Evolutionary conservation across 2,329 filamentous ascomycete species (phyloP).

Genomic region (Nemania abortiva): DNA sequence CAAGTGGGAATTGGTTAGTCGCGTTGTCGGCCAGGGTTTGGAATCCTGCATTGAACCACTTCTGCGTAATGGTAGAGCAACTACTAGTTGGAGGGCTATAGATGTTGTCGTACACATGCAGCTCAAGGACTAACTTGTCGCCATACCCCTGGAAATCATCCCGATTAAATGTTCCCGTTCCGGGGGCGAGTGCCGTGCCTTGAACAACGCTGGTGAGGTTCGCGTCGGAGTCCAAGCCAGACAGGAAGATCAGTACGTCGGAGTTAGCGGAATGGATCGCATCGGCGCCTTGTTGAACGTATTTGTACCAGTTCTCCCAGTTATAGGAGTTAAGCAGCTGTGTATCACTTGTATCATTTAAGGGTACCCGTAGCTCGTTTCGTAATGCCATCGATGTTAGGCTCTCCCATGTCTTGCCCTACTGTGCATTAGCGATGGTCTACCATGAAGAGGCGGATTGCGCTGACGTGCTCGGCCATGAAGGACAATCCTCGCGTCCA

Average conservation of each 20-base stretch:
- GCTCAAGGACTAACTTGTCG: conserved; percentile 69
- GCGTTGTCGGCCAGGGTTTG: conserved; percentile 58
- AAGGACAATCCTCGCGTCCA: conserved; percentile 71
- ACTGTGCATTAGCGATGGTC: conserved; percentile 21
- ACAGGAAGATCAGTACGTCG: conserved; percentile 67
- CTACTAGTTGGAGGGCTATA: conserved; percentile 52
- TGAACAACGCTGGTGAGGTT: conserved; percentile 64
- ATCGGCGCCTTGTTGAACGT: conserved; percentile 62
- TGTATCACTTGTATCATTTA: conserved; percentile 50
- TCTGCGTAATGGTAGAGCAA: conserved; percentile 59
- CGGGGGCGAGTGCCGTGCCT: conserved; percentile 60
- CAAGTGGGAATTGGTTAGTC: conserved; percentile 59
- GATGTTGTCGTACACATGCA: conserved; percentile 69
- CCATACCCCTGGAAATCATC: conserved; percentile 62
- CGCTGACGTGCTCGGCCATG: conserved; percentile 65
- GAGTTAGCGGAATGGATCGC: conserved; percentile 64
- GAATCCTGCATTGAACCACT: conserved; percentile 64
- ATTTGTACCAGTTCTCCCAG: conserved; percentile 67
- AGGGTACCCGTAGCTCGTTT: conserved; percentile 64
- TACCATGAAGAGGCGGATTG: background rate
- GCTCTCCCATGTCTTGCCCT: conserved; percentile 60
- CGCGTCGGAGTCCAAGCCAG: conserved; percentile 68
- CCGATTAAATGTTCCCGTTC: conserved; percentile 58
- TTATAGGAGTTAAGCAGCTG: conserved; percentile 58
- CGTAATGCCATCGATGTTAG: conserved; percentile 64